Percentiles rank a stretch among this genome's conserved stretches.
Evolutionary conservation across 2,329 filamentous ascomycete species (phyloP).

Genomic region (Diaporthe amygdali): DNA sequence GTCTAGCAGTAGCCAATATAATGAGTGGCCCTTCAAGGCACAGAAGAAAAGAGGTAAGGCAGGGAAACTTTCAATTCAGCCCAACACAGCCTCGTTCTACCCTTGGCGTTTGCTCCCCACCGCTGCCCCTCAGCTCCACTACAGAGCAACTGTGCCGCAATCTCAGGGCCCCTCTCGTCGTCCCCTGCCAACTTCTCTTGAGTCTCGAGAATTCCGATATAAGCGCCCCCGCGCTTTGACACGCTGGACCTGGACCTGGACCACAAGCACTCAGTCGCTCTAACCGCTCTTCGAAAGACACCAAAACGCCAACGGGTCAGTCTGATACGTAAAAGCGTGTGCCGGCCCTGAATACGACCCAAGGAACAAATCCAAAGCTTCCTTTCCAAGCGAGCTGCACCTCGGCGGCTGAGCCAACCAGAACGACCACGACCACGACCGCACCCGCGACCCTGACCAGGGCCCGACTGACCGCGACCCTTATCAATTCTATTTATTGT

Average conservation of each 20-base stretch:
- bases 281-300: neutral
- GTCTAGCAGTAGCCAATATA: too few species aligned
- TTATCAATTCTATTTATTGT: slow-evolving; percentile 22
- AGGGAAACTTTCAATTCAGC: slow-evolving; percentile 1
- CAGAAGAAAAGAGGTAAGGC: neutral
- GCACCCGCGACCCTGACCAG: neutral
- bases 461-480: slow-evolving; percentile 13
- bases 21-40: neutral
- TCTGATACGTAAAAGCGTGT: neutral
- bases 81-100: slow-evolving; percentile 18
- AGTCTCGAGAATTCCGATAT: slow-evolving; percentile 4
- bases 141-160: slow-evolving; percentile 12
- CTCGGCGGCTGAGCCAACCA: slow-evolving; percentile 13
- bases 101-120: slow-evolving; percentile 2
- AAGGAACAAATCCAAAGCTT: neutral
- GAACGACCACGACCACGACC: neutral
- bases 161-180: slow-evolving; percentile 6
- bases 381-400: slow-evolving; percentile 8
- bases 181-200: neutral
- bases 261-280: neutral
- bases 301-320: neutral
- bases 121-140: slow-evolving; percentile 13
- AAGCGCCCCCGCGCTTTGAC: neutral
- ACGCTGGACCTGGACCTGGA: too few species aligned
- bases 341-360: slow-evolving; percentile 1